phyloP scores from a whole-genome alignment of 2,329 filamentous ascomycete genomes.

The Thelonectria rubi region DNA sequence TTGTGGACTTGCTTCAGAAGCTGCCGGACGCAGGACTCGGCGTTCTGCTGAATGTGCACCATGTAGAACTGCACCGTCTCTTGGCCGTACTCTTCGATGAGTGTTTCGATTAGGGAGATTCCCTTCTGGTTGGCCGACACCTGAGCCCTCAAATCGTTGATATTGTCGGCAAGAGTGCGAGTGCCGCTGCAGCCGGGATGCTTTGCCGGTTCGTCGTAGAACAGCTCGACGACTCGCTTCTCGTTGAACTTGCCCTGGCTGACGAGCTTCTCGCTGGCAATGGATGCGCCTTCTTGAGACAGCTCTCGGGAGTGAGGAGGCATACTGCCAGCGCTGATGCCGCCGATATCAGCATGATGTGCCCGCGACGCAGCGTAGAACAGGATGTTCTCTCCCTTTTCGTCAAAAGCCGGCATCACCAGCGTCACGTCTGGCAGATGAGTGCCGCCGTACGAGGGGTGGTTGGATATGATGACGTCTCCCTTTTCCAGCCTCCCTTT shows the following conservation, averaged over 20 bases:
- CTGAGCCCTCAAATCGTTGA: slow-evolving; percentile 85
- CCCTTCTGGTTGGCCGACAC: slow-evolving; percentile 87
- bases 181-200: slow-evolving; percentile 82
- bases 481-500: slow-evolving; percentile 78
- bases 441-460: slow-evolving; percentile 84
- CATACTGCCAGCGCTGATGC: slow-evolving; percentile 83
- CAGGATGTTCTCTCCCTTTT: slow-evolving; percentile 71
- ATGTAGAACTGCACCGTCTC: slow-evolving; percentile 86
- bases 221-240: slow-evolving; percentile 74
- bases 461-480: slow-evolving; percentile 85
- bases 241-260: slow-evolving; percentile 82
- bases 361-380: slow-evolving; percentile 85
- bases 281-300: slow-evolving; percentile 70
- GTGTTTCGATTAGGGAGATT: slow-evolving; percentile 78
- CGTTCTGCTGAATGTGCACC: slow-evolving; percentile 81
- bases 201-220: slow-evolving; percentile 77
- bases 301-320: slow-evolving; percentile 75
- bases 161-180: slow-evolving; percentile 79
- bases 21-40: slow-evolving; percentile 76
- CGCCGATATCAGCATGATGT: slow-evolving; percentile 87
- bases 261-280: slow-evolving; percentile 75
- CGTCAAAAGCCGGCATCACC: slow-evolving; percentile 79
- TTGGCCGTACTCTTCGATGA: slow-evolving; percentile 82
- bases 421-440: slow-evolving; percentile 86
- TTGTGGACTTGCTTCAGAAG: slow-evolving; percentile 76